These are phyloP conservation scores for Nakaseomyces glabratus DNA, from an alignment of 1,139 yeast species.

Conservation along the genomic window DNA sequence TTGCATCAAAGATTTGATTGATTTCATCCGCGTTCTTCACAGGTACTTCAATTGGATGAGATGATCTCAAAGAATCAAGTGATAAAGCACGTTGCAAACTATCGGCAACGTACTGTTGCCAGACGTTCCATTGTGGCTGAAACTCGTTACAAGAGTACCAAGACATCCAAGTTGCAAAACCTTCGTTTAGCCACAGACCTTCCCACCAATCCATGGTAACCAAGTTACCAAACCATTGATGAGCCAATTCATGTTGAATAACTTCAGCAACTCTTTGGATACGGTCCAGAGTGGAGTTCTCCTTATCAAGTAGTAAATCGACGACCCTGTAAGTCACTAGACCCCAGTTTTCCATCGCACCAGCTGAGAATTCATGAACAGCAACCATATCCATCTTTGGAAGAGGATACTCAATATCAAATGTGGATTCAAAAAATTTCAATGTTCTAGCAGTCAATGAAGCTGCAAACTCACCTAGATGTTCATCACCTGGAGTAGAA, in stretches of 20 bases:
- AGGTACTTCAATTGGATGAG: slow-evolving; percentile 74
- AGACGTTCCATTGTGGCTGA: slow-evolving; percentile 60
- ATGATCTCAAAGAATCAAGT: slow-evolving; percentile 61
- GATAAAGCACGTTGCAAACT: slow-evolving; percentile 50
- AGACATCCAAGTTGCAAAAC: slow-evolving; percentile 78
- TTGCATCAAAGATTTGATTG: slow-evolving; percentile 70
- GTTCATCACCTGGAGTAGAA: slow-evolving; percentile 58
- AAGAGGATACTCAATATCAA: slow-evolving; percentile 58
- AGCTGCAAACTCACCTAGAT: slow-evolving; percentile 57
- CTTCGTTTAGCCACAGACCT: slow-evolving; percentile 75
- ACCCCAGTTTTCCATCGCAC: slow-evolving; percentile 83
- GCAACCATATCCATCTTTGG: slow-evolving; percentile 70
- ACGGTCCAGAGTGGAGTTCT: slow-evolving; percentile 32
- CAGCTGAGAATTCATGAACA: slow-evolving; percentile 66
- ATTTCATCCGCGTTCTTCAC: slow-evolving; percentile 66
- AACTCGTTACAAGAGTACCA: slow-evolving; percentile 37
- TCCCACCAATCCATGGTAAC: slow-evolving; percentile 88
- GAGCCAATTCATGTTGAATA: slow-evolving; percentile 73
- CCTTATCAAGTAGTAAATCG: slow-evolving; percentile 55
- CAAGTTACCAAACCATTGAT: slow-evolving; percentile 77
- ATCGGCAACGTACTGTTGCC: slow-evolving; percentile 49
- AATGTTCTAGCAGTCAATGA: slow-evolving; percentile 58
- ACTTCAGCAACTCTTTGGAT: slow-evolving; percentile 65
- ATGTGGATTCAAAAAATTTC: slow-evolving; percentile 55
- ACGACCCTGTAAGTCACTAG: slow-evolving; percentile 64